Evolutionary conservation across 2,329 filamentous ascomycete genomes (phyloP).

Genomic region (Rhynchosporium secalis): DNA sequence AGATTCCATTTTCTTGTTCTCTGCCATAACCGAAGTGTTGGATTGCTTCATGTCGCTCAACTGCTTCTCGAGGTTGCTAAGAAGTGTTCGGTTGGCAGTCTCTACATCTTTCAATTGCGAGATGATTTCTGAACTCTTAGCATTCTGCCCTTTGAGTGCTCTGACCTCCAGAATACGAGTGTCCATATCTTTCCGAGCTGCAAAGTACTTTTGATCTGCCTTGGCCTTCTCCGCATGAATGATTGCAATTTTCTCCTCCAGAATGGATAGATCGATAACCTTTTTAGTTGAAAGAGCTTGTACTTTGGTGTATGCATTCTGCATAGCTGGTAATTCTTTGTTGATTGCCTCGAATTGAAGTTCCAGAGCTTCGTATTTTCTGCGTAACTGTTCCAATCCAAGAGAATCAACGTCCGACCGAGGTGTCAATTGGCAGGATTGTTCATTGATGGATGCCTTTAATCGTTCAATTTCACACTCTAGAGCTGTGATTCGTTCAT

Average conservation of each 20-base stretch:
- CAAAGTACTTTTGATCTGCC: conserved; percentile 97
- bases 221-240: conserved; percentile 88
- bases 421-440: conserved; percentile 42
- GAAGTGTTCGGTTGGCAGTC: conserved; percentile 69
- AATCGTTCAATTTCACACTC: conserved; percentile 81
- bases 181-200: conserved; percentile 91
- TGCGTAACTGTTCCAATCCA: conserved; percentile 68
- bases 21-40: conserved; percentile 66
- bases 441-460: conserved; percentile 53
- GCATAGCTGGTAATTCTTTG: conserved; percentile 84
- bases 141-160: conserved; percentile 76
- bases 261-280: conserved; percentile 69
- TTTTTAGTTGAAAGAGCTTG: conserved; percentile 84
- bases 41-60: conserved; percentile 78
- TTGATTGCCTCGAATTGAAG: conserved; percentile 82
- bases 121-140: conserved; percentile 91
- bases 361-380: conserved; percentile 72
- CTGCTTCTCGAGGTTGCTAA: conserved; percentile 89
- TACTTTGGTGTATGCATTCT: conserved; percentile 87
- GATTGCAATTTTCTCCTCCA: conserved; percentile 76
- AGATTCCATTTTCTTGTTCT: conserved; percentile 75
- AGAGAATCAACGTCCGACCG: conserved; percentile 57
- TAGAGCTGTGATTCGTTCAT: conserved; percentile 76
- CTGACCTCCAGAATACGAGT: conserved; percentile 78
- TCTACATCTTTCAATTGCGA: conserved; percentile 91